Percentiles rank a stretch among this genome's conserved stretches.
These are phyloP conservation scores for Trichophyton verrucosum DNA, from an alignment of 2,329 filamentous ascomycete genomes.

Conservation along the genomic window DNA sequence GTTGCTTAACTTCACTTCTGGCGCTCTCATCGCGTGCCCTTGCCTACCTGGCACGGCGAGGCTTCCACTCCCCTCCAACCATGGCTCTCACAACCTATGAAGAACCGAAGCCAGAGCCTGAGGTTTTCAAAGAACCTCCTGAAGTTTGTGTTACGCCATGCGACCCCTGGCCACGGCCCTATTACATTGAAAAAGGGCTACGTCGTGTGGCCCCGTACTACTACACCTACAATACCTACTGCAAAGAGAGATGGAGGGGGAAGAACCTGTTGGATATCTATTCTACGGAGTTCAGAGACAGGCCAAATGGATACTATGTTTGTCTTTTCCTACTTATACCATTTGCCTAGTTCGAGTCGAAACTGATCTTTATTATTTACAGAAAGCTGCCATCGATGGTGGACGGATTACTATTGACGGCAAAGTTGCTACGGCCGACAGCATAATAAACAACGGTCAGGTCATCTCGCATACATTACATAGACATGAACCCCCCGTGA, in stretches of 20 bases:
- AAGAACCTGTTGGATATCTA: constrained; percentile 77
- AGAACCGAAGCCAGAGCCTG: constrained; percentile 12
- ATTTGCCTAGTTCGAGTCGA: background rate
- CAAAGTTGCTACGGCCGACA: constrained; percentile 52
- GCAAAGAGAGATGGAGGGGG: constrained; percentile 86
- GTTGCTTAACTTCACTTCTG: constrained; percentile 14
- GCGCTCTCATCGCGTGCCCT: constrained; percentile 29
- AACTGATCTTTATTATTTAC: background rate
- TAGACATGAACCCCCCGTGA: constrained; percentile 89
- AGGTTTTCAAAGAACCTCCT: constrained; percentile 18
- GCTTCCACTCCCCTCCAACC: constrained; percentile 22
- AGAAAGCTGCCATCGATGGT: constrained; percentile 62
- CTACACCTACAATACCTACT: constrained; percentile 88
- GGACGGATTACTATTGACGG: constrained; percentile 75
- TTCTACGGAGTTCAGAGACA: constrained; percentile 79
- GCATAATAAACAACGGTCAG: constrained; percentile 75
- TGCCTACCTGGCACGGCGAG: constrained; percentile 29
- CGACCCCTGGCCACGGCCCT: constrained; percentile 53
- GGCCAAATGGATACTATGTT: constrained; percentile 76
- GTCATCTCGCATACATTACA: constrained; percentile 87
- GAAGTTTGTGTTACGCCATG: constrained; percentile 24
- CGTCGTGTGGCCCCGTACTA: constrained; percentile 77
- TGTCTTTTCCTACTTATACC: constrained; percentile 13
- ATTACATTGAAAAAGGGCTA: constrained; percentile 71
- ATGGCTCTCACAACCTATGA: constrained; percentile 29